Evolutionary conservation across 2,329 filamentous ascomycete species (phyloP).

Genomic region (Neopestalotiopsis sp.): DNA sequence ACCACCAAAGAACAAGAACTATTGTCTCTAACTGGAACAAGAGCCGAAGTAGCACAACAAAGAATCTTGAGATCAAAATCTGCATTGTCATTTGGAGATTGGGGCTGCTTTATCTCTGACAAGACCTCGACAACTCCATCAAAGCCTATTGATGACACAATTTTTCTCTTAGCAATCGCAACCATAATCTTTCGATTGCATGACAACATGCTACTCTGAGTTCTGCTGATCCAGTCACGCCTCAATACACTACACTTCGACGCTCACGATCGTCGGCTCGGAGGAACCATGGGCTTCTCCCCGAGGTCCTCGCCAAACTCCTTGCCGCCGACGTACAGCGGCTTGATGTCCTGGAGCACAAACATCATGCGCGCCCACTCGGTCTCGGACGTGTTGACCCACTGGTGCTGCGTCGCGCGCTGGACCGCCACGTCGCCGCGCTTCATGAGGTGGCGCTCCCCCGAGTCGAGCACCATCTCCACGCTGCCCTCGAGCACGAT

Average conservation of each 20-base stretch:
- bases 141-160: not conserved
- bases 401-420: slow-evolving; percentile 60
- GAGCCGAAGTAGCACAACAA: not conserved
- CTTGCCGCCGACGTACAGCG: slow-evolving; percentile 33
- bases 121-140: not conserved
- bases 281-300: slow-evolving; percentile 29
- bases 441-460: slow-evolving; percentile 50
- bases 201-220: too few species aligned
- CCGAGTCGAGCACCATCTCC: slow-evolving; percentile 58
- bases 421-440: slow-evolving; percentile 62
- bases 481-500: slow-evolving; percentile 60
- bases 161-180: too few species aligned
- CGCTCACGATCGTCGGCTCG: slow-evolving; percentile 22
- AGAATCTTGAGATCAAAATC: not conserved
- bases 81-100: not conserved
- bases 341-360: slow-evolving; percentile 44
- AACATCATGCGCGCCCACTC: slow-evolving; percentile 54
- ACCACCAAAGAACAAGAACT: not conserved
- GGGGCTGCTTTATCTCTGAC: not conserved
- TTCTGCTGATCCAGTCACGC: too few species aligned
- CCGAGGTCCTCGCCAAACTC: slow-evolving; percentile 35
- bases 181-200: too few species aligned
- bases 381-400: slow-evolving; percentile 53
- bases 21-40: not conserved
- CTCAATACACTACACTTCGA: not conserved